Conservation (phyloP, 495 filamentous ascomycete species). For the Lindgomyces ingoldianus region DNA sequence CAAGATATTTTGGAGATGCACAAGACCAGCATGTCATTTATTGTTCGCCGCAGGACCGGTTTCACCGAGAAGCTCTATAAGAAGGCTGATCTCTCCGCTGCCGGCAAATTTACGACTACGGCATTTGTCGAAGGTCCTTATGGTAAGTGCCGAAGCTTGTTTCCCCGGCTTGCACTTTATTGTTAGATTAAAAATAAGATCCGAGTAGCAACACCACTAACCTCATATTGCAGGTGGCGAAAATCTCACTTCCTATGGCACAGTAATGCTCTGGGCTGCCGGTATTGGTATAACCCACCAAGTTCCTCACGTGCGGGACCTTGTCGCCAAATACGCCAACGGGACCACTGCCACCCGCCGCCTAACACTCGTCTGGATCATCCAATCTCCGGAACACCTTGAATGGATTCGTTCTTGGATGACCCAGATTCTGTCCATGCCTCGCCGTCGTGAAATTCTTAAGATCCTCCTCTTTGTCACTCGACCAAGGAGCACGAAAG, state of each 20-base stretch:
- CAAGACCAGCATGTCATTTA: slow-evolving; percentile 66
- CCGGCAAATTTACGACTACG: slow-evolving; percentile 53
- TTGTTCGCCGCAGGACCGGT: slow-evolving; percentile 82
- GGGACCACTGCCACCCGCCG: slow-evolving; percentile 77
- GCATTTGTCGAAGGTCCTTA: slow-evolving; percentile 86
- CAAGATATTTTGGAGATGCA: slow-evolving; percentile 42
- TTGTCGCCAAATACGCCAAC: slow-evolving; percentile 71
- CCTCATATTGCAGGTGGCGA: slow-evolving; percentile 58
- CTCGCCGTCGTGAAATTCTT: slow-evolving; percentile 72
- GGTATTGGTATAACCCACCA: slow-evolving; percentile 95
- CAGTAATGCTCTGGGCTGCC: slow-evolving; percentile 84
- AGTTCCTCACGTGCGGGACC: slow-evolving; percentile 80
- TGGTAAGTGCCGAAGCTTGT: slow-evolving; percentile 45
- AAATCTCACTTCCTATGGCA: slow-evolving; percentile 84
- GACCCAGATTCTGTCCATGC: slow-evolving; percentile 79
- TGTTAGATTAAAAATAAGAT: slow-evolving; percentile 22
- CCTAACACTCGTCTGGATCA: slow-evolving; percentile 84
- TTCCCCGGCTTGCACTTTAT: slow-evolving; percentile 22
- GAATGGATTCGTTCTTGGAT: slow-evolving; percentile 96
- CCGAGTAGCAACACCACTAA: slow-evolving; percentile 16
- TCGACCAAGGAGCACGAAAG: slow-evolving; percentile 68
- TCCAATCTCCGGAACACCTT: slow-evolving; percentile 80
- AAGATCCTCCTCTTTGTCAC: slow-evolving; percentile 87
- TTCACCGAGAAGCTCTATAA: slow-evolving; percentile 83
- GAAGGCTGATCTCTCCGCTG: slow-evolving; percentile 51